phyloP scores from a whole-genome alignment of 2,329 filamentous ascomycete genomes.

The Trichoderma brevicompactum region DNA sequence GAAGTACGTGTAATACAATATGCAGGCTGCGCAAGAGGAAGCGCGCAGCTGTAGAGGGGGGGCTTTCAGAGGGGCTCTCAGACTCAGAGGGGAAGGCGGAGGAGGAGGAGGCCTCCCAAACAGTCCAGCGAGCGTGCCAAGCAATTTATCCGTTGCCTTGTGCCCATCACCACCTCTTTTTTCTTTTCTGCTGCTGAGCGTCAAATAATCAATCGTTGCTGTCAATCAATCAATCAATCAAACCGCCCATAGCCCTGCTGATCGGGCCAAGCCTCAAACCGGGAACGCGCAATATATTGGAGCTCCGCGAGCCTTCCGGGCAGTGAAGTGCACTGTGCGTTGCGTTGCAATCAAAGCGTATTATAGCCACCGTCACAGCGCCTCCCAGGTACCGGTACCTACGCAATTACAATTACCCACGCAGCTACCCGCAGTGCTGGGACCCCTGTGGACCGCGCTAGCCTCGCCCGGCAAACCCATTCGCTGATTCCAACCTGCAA shows the following conservation, averaged over 20 bases:
- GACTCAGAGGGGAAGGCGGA: background rate
- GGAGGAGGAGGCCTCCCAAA: slow-evolving; percentile 26
- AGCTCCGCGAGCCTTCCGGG: background rate
- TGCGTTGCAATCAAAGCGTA: too few relatives aligned
- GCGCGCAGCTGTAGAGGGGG: background rate
- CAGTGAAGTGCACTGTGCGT: background rate
- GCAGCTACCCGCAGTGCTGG: slow-evolving; percentile 10
- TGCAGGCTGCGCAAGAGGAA: background rate
- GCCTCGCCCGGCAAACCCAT: slow-evolving; percentile 2
- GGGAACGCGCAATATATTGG: background rate
- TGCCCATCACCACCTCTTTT: slow-evolving; percentile 4
- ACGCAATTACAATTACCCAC: background rate
- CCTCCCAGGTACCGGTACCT: slow-evolving; percentile 1
- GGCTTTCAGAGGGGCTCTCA: background rate
- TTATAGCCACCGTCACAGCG: too few relatives aligned
- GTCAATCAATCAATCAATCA: background rate
- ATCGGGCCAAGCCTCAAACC: too few relatives aligned
- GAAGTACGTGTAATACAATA: background rate
- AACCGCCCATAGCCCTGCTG: background rate
- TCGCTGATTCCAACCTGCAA: background rate
- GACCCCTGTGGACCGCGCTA: slow-evolving; percentile 15
- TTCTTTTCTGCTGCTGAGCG: background rate
- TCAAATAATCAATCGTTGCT: background rate
- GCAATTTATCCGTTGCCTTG: slow-evolving; percentile 11
- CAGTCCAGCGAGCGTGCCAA: slow-evolving; percentile 1